Evolutionary conservation across 208 protist species (phyloP).

Genomic region (Lotmaria passim): DNA sequence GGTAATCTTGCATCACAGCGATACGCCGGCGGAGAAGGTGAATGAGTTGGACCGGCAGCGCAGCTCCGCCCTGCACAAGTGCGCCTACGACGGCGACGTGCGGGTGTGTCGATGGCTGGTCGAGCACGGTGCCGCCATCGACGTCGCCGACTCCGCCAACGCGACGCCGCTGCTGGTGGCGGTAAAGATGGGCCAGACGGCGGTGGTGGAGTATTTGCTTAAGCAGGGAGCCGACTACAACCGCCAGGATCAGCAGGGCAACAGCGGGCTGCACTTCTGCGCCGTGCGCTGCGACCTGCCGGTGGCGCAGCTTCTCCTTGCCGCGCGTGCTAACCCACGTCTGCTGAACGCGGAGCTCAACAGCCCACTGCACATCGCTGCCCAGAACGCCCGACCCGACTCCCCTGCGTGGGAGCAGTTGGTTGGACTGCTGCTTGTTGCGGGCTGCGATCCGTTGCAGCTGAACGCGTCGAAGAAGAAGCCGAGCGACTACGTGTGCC

Average conservation of each 20-base stretch:
- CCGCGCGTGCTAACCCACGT: slow-evolving; percentile 53
- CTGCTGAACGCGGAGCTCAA: slow-evolving; percentile 83
- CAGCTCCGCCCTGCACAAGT: slow-evolving; percentile 90
- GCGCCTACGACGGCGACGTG: slow-evolving; percentile 90
- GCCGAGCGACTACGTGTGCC: slow-evolving; percentile 80
- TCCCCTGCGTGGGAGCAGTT: slow-evolving; percentile 89
- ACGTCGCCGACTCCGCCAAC: slow-evolving; percentile 69
- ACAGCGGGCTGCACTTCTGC: slow-evolving; percentile 86
- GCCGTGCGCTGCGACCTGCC: slow-evolving; percentile 84
- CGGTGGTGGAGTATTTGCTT: slow-evolving; percentile 82
- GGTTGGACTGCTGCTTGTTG: slow-evolving; percentile 66
- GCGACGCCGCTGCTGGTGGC: slow-evolving; percentile 88
- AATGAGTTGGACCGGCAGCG: slow-evolving; percentile 86
- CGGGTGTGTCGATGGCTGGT: slow-evolving; percentile 88
- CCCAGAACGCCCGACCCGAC: slow-evolving; percentile 76
- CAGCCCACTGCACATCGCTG: slow-evolving; percentile 84
- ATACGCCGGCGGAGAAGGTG: slow-evolving; percentile 67
- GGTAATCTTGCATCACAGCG: slow-evolving; percentile 73
- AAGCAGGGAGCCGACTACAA: slow-evolving; percentile 74
- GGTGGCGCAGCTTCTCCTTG: slow-evolving; percentile 79
- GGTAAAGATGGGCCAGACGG: slow-evolving; percentile 89
- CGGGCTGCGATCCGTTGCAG: slow-evolving; percentile 71
- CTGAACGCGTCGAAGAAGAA: slow-evolving; percentile 85
- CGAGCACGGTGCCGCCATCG: slow-evolving; percentile 84
- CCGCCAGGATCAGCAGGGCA: slow-evolving; percentile 71